Percentiles rank a stretch among this genome's conserved stretches.
Conservation (phyloP, 352 stramenopile species). For the Phytophthora fragariaefolia region DNA sequence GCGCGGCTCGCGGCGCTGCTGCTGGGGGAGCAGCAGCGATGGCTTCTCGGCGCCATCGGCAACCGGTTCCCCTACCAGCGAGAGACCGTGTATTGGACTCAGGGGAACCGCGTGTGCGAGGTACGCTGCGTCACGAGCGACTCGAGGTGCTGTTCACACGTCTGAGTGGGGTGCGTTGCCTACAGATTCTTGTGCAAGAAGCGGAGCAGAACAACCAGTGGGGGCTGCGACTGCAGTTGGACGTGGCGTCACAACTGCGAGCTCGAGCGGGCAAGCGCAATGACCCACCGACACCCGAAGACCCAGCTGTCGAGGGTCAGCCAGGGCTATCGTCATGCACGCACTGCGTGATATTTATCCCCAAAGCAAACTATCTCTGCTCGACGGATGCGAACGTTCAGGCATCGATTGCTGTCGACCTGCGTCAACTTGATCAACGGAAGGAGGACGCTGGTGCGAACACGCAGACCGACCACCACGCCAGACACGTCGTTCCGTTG, state of each 20-base stretch:
- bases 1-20: conserved; percentile 7
- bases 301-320: neutral
- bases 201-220: conserved; percentile 35
- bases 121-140: no score
- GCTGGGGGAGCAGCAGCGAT: conserved; percentile 26
- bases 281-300: neutral
- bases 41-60: conserved; percentile 26
- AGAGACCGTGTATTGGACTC: conserved; percentile 37
- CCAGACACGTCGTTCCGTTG: neutral
- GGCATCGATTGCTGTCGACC: conserved; percentile 14
- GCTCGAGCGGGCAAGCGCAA: neutral
- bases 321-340: conserved; percentile 9
- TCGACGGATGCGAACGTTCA: neutral
- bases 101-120: conserved; percentile 39
- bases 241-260: conserved; percentile 16
- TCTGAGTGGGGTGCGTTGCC: conserved; percentile 36
- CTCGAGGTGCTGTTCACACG: no score
- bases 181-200: conserved; percentile 40
- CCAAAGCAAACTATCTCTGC: conserved; percentile 40
- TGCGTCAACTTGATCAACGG: no score
- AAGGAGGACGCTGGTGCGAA: no score
- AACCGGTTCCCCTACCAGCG: conserved; percentile 24
- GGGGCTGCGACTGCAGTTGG: conserved; percentile 41
- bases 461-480: no score
- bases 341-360: conserved; percentile 37